Percentiles rank a stretch among this genome's conserved stretches.
Evolutionary conservation across 176 grass and related monocot species (phyloP).

Genomic region (Ananas comosus): DNA sequence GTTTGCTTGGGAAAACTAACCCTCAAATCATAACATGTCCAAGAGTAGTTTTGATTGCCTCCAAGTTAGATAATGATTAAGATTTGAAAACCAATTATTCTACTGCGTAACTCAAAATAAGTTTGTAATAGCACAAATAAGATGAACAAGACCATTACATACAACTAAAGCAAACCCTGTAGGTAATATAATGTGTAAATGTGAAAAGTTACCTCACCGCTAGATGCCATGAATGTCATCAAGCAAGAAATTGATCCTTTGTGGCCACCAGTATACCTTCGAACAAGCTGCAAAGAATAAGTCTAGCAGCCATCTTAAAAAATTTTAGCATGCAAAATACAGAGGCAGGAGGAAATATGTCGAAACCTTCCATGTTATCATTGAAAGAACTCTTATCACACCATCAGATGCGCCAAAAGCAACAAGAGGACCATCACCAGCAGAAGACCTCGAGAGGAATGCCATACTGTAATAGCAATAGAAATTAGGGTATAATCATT

Average conservation of each 20-base stretch:
- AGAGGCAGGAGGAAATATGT: conserved; percentile 7
- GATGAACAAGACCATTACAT: background rate
- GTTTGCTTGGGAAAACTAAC: background rate
- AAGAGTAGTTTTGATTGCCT: no score
- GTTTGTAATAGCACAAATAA: background rate
- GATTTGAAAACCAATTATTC: no score
- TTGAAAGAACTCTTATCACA: conserved; percentile 96
- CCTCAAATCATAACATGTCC: no score
- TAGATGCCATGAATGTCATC: conserved; percentile 87
- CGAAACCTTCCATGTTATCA: conserved; percentile 98
- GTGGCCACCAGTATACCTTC: conserved; percentile 97
- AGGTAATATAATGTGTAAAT: conserved; percentile 1
- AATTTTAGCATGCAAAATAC: conserved; percentile 20
- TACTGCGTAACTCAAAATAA: background rate
- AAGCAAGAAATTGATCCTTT: conserved; percentile 93
- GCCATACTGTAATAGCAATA: conserved; percentile 62
- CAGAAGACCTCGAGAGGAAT: conserved; percentile 76
- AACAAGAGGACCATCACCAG: conserved; percentile 89
- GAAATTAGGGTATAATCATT: background rate
- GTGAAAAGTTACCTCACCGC: conserved; percentile 59
- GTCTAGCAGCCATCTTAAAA: conserved; percentile 19
- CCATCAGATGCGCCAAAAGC: conserved; percentile 94
- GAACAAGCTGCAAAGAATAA: conserved; percentile 61
- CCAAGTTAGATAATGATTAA: no score
- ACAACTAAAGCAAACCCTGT: background rate